Evolutionary conservation across 192 early-diverging fungal species (phyloP), one percentile per base, ranked within the genome.

Genomic region (Allomyces javanicus): DNA sequence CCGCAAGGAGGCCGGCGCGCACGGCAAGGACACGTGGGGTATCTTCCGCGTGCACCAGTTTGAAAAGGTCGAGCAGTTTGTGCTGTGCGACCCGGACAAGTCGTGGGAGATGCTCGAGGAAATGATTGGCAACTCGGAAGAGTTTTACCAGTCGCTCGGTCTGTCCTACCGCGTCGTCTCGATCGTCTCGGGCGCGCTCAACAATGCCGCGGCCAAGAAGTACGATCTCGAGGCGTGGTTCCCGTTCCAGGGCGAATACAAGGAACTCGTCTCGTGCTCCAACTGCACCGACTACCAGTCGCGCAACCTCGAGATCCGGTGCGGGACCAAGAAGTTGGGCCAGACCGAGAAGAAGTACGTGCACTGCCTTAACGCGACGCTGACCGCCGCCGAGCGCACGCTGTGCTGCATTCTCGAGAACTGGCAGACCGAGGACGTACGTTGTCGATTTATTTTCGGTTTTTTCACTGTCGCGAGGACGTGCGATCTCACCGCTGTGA

Each of bases 11-110:
- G 96, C 96, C 33, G 96, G 96, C 66, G 90, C 93, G 0, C 89
- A 91, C 72, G 96, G 96, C 63, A 84, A 91, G 68, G 96, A 99
- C 72, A 97, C 90, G 23, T 92, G 92, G 94, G 96, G 96, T 65
- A 89, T 96, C 69, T 99, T 99, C 86, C 89, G 96, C 62, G 94
- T 99, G 26, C 96, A 99, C 77, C 96, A 99, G 84, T 99, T 99
- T 72, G 96, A 99, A 74, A 99, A 99, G 83, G 79, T 99, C 63
- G 96, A 99, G 82, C 96, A 99, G 78, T 97, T 99, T 77, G 89
- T 91, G 61, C 75, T 99, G 65, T 89, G 89, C 11, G 91, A 92
- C 68, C 94, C 96, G 44, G 93, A 93, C 69, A 97, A 96, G 81
- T 91, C 88, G 40, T 97, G 94, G 94, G 94, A 95, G 71, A 90